Percentiles rank a stretch among this genome's conserved stretches.
phyloP scores from a whole-genome alignment of 345 rosid species.

The Brassica nigra region DNA sequence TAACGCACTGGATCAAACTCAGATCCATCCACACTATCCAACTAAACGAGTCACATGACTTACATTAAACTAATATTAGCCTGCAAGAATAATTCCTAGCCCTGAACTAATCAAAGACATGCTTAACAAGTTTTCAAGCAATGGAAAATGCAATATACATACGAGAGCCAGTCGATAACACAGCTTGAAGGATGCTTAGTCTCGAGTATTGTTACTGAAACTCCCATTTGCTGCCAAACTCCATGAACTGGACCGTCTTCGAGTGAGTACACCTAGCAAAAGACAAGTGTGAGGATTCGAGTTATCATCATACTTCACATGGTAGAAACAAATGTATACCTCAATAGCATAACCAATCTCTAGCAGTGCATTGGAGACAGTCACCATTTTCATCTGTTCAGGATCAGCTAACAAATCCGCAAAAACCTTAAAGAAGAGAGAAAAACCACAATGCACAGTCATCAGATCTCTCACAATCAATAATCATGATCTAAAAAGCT shows the following conservation, averaged over 20 bases:
- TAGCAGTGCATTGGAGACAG: conserved; percentile 68
- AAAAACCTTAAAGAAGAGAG: conserved; percentile 58
- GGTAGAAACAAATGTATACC: conserved; percentile 46
- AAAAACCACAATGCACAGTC: conserved; percentile 6
- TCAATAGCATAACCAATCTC: conserved; percentile 79
- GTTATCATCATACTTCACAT: conserved; percentile 5
- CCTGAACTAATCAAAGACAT: conserved; percentile 15
- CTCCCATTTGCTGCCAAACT: conserved; percentile 70
- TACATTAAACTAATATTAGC: background rate
- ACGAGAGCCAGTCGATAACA: conserved; percentile 90
- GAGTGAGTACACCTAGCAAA: conserved; percentile 73
- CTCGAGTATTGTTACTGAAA: conserved; percentile 58
- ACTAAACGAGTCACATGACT: too few species aligned
- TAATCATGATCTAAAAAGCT: background rate
- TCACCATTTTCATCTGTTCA: conserved; percentile 80
- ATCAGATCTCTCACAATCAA: conserved; percentile 16
- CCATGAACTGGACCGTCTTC: conserved; percentile 75
- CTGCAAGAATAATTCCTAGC: background rate
- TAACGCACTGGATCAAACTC: conserved; percentile 4
- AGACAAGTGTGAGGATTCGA: conserved; percentile 6
- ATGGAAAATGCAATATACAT: conserved; percentile 32
- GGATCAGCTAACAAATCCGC: conserved; percentile 77
- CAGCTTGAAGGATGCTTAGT: conserved; percentile 40
- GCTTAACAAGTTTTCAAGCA: conserved; percentile 13
- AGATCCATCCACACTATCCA: background rate